Evolutionary conservation across 306 rosid species (phyloP).

Genomic region (Medicago arabica): DNA sequence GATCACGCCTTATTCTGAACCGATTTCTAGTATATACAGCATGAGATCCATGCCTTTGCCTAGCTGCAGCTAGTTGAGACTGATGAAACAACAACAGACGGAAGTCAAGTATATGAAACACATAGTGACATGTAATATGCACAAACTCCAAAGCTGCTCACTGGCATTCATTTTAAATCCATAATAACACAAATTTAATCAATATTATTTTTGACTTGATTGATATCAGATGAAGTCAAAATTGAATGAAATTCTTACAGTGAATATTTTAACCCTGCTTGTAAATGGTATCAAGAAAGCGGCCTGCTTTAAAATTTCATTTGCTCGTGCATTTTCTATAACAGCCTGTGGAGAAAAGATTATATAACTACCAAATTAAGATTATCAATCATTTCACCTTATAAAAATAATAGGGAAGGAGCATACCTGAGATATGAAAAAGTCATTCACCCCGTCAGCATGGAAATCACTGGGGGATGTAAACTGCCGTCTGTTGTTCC

Average conservation of each 20-base stretch:
- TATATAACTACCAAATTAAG: constrained; percentile 15
- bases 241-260: constrained; percentile 59
- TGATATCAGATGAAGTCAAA: constrained; percentile 35
- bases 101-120: constrained; percentile 39
- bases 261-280: constrained; percentile 96
- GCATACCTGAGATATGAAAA: constrained; percentile 93
- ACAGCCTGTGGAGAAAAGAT: constrained; percentile 62
- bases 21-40: constrained; percentile 78
- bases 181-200: constrained; percentile 2
- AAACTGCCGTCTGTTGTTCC: constrained; percentile 95
- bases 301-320: constrained; percentile 92
- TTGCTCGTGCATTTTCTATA: constrained; percentile 81
- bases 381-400: constrained; percentile 21
- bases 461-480: constrained; percentile 86
- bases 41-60: constrained; percentile 74
- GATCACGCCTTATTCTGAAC: constrained; percentile 90
- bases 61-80: constrained; percentile 93
- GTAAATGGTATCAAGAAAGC: constrained; percentile 97
- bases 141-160: constrained; percentile 19
- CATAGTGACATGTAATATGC: constrained; percentile 15
- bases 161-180: constrained; percentile 12
- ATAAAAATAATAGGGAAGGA: constrained; percentile 31
- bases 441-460: constrained; percentile 97
- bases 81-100: constrained; percentile 55
- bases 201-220: constrained; percentile 1